Evolutionary conservation across 2,329 filamentous ascomycete genomes (phyloP).

Genomic region (Penicillium sp.): DNA sequence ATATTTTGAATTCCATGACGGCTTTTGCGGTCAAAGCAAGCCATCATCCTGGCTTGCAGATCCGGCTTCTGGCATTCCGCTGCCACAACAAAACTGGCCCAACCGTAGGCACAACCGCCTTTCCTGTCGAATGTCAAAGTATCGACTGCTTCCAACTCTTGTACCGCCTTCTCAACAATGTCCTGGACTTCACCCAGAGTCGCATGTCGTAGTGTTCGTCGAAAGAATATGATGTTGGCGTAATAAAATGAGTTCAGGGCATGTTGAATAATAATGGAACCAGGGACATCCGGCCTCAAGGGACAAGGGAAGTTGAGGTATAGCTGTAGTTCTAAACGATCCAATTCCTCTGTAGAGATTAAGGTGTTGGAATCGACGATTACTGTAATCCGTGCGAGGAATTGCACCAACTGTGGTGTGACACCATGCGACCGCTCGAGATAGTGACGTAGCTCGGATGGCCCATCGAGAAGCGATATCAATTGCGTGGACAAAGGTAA

Average conservation of each 20-base stretch:
- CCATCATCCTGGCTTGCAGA: conserved; percentile 31
- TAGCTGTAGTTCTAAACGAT: conserved; percentile 33
- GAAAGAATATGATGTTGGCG: conserved; percentile 36
- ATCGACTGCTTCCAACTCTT: conserved; percentile 35
- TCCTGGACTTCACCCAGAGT: conserved; percentile 27
- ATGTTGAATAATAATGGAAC: conserved; percentile 24
- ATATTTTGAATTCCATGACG: conserved; percentile 38
- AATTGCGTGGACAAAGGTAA: conserved; percentile 24
- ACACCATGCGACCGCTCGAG: conserved; percentile 31
- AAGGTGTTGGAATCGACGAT: conserved; percentile 24
- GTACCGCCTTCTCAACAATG: conserved; percentile 32
- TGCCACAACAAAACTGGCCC: conserved; percentile 38
- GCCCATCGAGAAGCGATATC: conserved; percentile 21
- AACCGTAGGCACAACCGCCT: conserved; percentile 37
- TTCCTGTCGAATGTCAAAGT: conserved; percentile 23
- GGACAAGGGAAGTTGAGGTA: conserved; percentile 26
- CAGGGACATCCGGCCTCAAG: conserved; percentile 19
- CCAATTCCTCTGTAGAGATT: conserved; percentile 23
- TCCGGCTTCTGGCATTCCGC: conserved; percentile 32
- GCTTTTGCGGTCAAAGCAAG: conserved; percentile 33
- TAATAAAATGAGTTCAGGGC: conserved; percentile 38
- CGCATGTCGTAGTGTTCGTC: conserved; percentile 31
- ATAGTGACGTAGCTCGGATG: conserved; percentile 23
- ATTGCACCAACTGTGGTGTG: conserved; percentile 27
- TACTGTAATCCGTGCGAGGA: conserved; percentile 25